These are phyloP conservation scores for Sphagnum tenellum DNA, from an alignment of 225 moss, liverwort and hornwort genomes.

Conservation along the genomic window DNA sequence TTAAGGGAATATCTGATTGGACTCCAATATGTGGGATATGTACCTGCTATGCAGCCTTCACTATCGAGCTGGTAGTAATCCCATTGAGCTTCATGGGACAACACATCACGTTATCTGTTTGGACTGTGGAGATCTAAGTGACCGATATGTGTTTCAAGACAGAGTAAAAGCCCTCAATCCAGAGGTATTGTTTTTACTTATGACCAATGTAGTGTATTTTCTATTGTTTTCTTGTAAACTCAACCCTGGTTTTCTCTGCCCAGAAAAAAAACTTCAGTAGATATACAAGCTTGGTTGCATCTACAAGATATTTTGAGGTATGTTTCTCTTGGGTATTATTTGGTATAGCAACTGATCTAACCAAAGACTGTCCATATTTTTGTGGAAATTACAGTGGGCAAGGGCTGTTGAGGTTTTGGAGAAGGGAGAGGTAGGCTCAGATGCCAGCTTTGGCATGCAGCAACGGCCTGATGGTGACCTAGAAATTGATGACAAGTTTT, in stretches of 20 bases:
- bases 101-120: slow-evolving; percentile 76
- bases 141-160: slow-evolving; percentile 65
- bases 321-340: background rate
- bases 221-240: background rate
- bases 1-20: too few relatives aligned
- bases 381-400: slow-evolving; percentile 54
- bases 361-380: background rate
- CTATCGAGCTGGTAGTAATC: slow-evolving; percentile 76
- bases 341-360: too few relatives aligned
- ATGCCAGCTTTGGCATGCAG: slow-evolving; percentile 83
- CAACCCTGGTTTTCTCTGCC: background rate
- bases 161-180: slow-evolving; percentile 84
- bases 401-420: slow-evolving; percentile 67
- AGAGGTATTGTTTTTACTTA: slow-evolving; percentile 31
- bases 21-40: too few relatives aligned
- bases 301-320: background rate
- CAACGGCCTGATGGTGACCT: slow-evolving; percentile 95
- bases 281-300: background rate
- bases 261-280: background rate
- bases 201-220: background rate
- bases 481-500: slow-evolving; percentile 74
- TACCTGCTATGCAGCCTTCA: slow-evolving; percentile 43
- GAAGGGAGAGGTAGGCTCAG: slow-evolving; percentile 55
- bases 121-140: slow-evolving; percentile 53
- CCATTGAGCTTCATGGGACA: slow-evolving; percentile 83